phyloP scores from a whole-genome alignment of 805 yeast genomes.

The Cyberlindnera euphorbiiphila region DNA sequence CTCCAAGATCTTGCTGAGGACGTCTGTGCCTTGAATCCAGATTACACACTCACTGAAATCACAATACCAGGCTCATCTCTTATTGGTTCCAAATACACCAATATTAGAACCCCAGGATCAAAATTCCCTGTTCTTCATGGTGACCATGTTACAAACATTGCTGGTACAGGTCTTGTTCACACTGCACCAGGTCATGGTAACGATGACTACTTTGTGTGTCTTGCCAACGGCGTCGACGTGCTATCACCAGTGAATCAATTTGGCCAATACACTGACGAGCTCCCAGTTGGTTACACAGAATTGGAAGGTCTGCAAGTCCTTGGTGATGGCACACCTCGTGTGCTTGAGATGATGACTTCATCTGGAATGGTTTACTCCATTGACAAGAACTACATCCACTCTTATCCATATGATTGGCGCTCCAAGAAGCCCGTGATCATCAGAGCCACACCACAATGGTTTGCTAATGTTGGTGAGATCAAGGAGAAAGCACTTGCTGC shows the following conservation, averaged over 20 bases:
- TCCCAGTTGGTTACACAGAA: slow-evolving; percentile 44
- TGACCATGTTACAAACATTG: slow-evolving; percentile 68
- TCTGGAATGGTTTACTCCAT: slow-evolving; percentile 44
- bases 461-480: slow-evolving; percentile 76
- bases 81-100: slow-evolving; percentile 43
- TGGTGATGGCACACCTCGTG: slow-evolving; percentile 47
- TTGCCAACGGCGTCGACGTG: slow-evolving; percentile 49
- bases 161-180: slow-evolving; percentile 96
- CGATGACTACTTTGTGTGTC: slow-evolving; percentile 81
- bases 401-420: slow-evolving; percentile 97
- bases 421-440: slow-evolving; percentile 93
- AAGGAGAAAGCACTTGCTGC: slow-evolving; percentile 60
- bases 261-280: slow-evolving; percentile 59
- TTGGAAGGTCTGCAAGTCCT: slow-evolving; percentile 60
- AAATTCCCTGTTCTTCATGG: slow-evolving; percentile 68
- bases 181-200: slow-evolving; percentile 98
- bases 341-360: slow-evolving; percentile 41
- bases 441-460: slow-evolving; percentile 96
- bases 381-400: slow-evolving; percentile 59
- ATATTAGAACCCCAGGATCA: slow-evolving; percentile 44
- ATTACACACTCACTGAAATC: slow-evolving; percentile 22
- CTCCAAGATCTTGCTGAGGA: slow-evolving; percentile 45
- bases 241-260: slow-evolving; percentile 75
- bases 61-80: slow-evolving; percentile 42
- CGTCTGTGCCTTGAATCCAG: slow-evolving; percentile 32